Conservation (phyloP, 2,329 filamentous ascomycete species). For the Emergomyces pasteurianus region DNA sequence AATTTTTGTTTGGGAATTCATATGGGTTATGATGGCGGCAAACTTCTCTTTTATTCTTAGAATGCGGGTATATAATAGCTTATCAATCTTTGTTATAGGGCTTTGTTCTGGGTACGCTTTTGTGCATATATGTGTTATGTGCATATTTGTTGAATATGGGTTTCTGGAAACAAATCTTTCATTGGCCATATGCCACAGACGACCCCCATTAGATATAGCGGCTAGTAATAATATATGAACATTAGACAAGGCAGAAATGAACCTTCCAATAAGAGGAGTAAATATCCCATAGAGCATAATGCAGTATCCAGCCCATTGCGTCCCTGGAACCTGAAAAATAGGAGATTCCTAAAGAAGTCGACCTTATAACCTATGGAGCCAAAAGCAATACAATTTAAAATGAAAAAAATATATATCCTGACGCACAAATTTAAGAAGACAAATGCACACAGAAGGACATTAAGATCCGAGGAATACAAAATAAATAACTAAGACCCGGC, state of each 20-base stretch:
- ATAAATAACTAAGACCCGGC: background rate
- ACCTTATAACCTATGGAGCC: background rate
- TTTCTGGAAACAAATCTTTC: too few species aligned
- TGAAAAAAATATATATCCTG: background rate
- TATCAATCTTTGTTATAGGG: background rate
- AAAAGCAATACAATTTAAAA: background rate
- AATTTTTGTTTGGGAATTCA: background rate
- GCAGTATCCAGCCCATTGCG: background rate
- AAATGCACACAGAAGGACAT: background rate
- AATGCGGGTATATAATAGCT: background rate
- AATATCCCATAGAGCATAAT: background rate
- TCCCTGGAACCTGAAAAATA: background rate
- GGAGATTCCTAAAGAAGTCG: background rate
- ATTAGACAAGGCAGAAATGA: background rate
- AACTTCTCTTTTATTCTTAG: background rate
- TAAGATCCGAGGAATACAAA: background rate
- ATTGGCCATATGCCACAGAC: too few species aligned
- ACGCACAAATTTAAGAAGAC: background rate
- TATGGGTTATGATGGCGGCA: background rate
- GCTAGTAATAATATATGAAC: too few species aligned
- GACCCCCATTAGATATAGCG: too few species aligned
- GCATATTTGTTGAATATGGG: background rate
- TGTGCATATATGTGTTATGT: background rate
- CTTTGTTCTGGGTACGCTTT: background rate
- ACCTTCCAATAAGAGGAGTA: background rate